phyloP scores from a whole-genome alignment of 768 basidiomycete species.

The Pulveroboletus frians region DNA sequence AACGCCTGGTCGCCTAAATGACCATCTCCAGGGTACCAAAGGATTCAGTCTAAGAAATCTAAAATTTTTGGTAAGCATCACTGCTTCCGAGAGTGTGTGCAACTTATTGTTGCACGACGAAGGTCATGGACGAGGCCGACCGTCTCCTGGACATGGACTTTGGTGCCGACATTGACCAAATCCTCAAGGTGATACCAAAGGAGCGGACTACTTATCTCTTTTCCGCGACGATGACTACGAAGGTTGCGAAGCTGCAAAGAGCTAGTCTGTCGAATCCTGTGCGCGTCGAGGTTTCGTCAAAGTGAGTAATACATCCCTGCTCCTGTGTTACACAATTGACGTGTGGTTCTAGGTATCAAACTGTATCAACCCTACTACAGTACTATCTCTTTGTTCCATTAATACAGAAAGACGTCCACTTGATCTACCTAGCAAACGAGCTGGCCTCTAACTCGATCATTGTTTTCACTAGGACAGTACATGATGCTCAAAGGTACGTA shows the following conservation, averaged over 20 bases:
- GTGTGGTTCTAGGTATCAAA: conserved; percentile 73
- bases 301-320: conserved; percentile 46
- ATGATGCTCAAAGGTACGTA: conserved; percentile 77
- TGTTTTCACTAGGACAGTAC: conserved; percentile 92
- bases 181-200: conserved; percentile 90
- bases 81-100: neutral
- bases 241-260: conserved; percentile 92
- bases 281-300: conserved; percentile 86
- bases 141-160: conserved; percentile 95
- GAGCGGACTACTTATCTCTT: conserved; percentile 95
- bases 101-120: conserved; percentile 3
- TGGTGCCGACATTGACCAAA: conserved; percentile 91
- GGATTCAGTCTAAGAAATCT: conserved; percentile 84
- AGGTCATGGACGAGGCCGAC: conserved; percentile 99
- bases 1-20: conserved; percentile 87
- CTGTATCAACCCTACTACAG: conserved; percentile 91
- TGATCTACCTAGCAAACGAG: conserved; percentile 84
- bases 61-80: conserved; percentile 73
- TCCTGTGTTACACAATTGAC: neutral
- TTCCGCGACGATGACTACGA: conserved; percentile 98
- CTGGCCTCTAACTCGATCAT: conserved; percentile 92
- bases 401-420: conserved; percentile 85
- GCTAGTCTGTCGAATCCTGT: conserved; percentile 94
- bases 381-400: conserved; percentile 94
- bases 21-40: conserved; percentile 96